Percentiles rank a stretch among this genome's conserved stretches.
These are phyloP conservation scores for Spirogloea muscicola DNA, from an alignment of 139 green algal genomes.

Conservation along the genomic window DNA sequence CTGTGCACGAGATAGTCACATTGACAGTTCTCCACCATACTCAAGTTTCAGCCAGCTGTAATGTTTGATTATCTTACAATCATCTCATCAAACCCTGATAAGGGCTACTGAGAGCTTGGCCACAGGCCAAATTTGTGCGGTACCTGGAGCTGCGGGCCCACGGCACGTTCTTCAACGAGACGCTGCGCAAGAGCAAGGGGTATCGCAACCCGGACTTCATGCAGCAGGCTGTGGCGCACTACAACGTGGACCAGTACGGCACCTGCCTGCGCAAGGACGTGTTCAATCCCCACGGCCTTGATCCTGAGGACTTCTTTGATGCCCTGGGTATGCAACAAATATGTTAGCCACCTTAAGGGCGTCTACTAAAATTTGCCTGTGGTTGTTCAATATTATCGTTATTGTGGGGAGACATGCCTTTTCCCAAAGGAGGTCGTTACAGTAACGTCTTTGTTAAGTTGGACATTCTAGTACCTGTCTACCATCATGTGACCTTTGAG, in stretches of 20 bases:
- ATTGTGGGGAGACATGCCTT: no score
- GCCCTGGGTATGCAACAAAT: constrained; percentile 32
- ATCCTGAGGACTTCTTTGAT: constrained; percentile 35
- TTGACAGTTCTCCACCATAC: neutral
- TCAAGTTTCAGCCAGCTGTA: neutral
- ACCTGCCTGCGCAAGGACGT: constrained; percentile 53
- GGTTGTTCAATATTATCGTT: no score
- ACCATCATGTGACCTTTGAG: no score
- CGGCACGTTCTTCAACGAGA: constrained; percentile 30
- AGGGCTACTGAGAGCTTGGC: no score
- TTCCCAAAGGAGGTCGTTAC: no score
- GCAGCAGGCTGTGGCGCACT: constrained; percentile 65
- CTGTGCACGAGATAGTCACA: neutral
- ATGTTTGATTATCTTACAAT: neutral
- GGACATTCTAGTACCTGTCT: no score
- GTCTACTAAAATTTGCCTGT: no score
- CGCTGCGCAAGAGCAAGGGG: constrained; percentile 28
- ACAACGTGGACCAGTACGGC: constrained; percentile 60
- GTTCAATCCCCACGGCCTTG: constrained; percentile 35
- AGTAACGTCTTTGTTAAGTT: no score
- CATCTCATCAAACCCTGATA: constrained; percentile 1
- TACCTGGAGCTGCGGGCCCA: constrained; percentile 14
- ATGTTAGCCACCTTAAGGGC: no score
- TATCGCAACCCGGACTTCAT: constrained; percentile 75
- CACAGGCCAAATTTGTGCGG: constrained; percentile 32